Base-by-base conservation (phyloP, 495 filamentous ascomycete species). In the Aspergillus carlsbadensis region DNA sequence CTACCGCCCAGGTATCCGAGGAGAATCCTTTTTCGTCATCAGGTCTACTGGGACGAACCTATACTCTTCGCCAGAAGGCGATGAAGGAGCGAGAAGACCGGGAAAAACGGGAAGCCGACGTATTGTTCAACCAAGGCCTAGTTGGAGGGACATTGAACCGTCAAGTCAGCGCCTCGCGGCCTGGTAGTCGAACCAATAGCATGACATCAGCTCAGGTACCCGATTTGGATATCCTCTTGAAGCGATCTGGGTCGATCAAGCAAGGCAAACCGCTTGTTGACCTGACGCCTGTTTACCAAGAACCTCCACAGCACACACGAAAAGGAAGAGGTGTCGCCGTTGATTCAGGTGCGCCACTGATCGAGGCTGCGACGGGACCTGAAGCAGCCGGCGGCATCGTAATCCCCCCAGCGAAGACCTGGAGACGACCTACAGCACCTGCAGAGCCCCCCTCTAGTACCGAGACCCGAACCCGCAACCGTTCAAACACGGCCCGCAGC, bases 241-340 rank as follows among this genome's bases (percentile, higher is more conserved):
- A 59, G 17, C 68, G 68, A 6, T 58, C 66, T 0, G 56, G 62
- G 24, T 74, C 76, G 33, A 44, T 70, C 40, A 70, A 67, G 3
- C 54, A 44, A 34, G 73, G 64, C 10, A 86, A 82, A 62, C 87
- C 92, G 1, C 78, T 96, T 0, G 75, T 96, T 11, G 88, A 92
- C 60, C 78, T 94, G 17, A 89, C 84, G 0, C 87, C 90, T 0
- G 73, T 78, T n/a, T 90, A 88, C 65, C 78, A 80, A 41, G 89
- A 91, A 56, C 78, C 89, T 17, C 89, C 87, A 5, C 91, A 95
- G 61, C 83, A 86, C 63, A 62, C 74, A 0, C 78, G 81, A 33
- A 85, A 84, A 48, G 91, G 91, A 11, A 84, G 81, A 57, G 89
- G 86, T 8, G 81, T 90, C 37, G 73, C 73, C 6, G 81, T 87